Percentiles rank a stretch among this genome's conserved stretches.
Conservation (phyloP, 2,329 filamentous ascomycete species). For the Magnaporthiopsis incrustans region DNA sequence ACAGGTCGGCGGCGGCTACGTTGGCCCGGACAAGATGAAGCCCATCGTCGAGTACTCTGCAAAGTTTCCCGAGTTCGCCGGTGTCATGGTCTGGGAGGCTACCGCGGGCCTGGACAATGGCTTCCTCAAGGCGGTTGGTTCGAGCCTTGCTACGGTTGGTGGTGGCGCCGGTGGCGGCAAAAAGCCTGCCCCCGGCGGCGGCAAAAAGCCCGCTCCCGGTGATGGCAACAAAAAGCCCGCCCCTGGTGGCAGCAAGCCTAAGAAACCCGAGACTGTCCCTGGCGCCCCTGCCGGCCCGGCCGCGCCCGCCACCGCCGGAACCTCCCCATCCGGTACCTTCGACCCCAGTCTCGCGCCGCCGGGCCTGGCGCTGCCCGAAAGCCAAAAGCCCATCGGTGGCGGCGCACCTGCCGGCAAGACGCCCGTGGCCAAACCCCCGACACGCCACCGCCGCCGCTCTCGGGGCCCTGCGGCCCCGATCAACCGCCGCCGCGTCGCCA, state of each 20-base stretch:
- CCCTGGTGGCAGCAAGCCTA: background rate
- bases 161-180: constrained; percentile 11
- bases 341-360: background rate
- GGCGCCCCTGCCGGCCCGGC: background rate
- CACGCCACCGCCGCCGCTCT: background rate
- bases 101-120: constrained; percentile 40
- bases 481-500: background rate
- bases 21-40: constrained; percentile 32
- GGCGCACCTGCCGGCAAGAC: no score
- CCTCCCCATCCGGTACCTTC: background rate
- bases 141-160: constrained; percentile 43
- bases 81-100: constrained; percentile 64
- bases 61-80: constrained; percentile 52
- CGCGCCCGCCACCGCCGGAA: background rate
- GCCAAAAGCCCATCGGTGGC: background rate
- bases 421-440: no score
- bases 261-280: constrained; percentile 19
- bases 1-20: constrained; percentile 49
- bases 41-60: constrained; percentile 45
- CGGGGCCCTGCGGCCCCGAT: no score
- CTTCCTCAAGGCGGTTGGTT: constrained; percentile 28
- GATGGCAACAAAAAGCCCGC: background rate
- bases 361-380: background rate
- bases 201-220: constrained; percentile 9
- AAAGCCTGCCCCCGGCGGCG: no score